phyloP scores from a whole-genome alignment of 768 basidiomycete species.

The Boletus rex-veris region DNA sequence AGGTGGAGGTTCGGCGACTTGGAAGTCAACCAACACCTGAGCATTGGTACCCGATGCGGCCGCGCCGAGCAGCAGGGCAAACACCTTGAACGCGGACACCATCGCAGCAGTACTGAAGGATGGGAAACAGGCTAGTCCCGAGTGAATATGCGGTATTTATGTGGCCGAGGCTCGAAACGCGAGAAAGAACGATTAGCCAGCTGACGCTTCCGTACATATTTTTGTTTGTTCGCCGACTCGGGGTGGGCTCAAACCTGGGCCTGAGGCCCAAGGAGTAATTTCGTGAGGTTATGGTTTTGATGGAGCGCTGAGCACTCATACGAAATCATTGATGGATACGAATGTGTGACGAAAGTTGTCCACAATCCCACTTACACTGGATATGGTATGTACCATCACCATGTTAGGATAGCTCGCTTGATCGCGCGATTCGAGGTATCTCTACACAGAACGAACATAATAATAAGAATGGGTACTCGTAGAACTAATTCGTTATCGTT shows the following conservation, averaged over 20 bases:
- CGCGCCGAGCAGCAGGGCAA: slow-evolving; percentile 12
- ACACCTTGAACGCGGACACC: slow-evolving; percentile 19
- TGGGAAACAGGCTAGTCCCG: background rate
- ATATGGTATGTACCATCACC: too few species aligned
- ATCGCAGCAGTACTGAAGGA: slow-evolving; percentile 7
- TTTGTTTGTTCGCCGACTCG: too few species aligned
- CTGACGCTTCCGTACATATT: background rate
- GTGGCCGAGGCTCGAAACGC: background rate
- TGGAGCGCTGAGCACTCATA: too few species aligned
- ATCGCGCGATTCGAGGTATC: slow-evolving; percentile 6
- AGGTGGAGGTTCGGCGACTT: slow-evolving; percentile 69
- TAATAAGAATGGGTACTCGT: slow-evolving; percentile 11
- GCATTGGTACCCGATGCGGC: slow-evolving; percentile 14
- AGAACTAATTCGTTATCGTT: background rate
- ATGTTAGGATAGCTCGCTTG: too few species aligned
- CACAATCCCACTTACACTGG: too few species aligned
- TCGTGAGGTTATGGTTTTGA: too few species aligned
- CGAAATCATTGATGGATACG: too few species aligned
- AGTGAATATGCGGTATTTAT: slow-evolving; percentile 6
- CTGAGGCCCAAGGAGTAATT: too few species aligned
- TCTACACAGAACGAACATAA: background rate
- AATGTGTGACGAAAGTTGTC: too few species aligned
- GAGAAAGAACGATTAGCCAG: background rate
- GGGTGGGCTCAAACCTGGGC: too few species aligned
- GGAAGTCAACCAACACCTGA: slow-evolving; percentile 53